Percentiles rank a stretch among this genome's conserved stretches.
Evolutionary conservation across 352 stramenopile species (phyloP).

Genomic region (Globisporangium recalcitrans): DNA sequence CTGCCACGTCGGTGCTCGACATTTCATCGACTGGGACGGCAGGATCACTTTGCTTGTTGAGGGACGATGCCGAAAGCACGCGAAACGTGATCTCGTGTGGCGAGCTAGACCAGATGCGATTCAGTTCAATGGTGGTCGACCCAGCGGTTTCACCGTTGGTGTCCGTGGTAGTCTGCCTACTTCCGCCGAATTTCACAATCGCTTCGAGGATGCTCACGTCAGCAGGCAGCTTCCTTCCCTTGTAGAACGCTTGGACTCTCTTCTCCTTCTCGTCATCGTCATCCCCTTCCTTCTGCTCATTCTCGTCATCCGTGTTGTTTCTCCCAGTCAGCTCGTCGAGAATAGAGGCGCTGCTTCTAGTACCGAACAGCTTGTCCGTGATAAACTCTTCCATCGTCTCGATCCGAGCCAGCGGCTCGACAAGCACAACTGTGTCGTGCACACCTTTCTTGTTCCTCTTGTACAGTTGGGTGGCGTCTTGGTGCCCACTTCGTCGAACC

Average conservation of each 20-base stretch:
- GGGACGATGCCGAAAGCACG: constrained; percentile 13
- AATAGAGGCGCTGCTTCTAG: constrained; percentile 20
- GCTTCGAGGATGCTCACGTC: constrained; percentile 67
- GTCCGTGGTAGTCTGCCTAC: background rate
- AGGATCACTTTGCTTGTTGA: constrained; percentile 3
- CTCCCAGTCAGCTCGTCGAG: constrained; percentile 26
- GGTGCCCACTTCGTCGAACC: constrained; percentile 14
- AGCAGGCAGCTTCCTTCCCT: constrained; percentile 23
- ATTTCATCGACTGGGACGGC: background rate
- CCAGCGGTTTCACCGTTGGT: background rate
- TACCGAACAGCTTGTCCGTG: constrained; percentile 55
- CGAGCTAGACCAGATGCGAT: constrained; percentile 34
- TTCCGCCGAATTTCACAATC: constrained; percentile 44
- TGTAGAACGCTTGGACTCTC: constrained; percentile 40
- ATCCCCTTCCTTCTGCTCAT: constrained; percentile 21
- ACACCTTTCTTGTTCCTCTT: constrained; percentile 36
- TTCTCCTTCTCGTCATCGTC: constrained; percentile 31
- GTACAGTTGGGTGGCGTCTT: constrained; percentile 15
- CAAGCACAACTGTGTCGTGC: constrained; percentile 66
- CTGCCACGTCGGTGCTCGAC: background rate
- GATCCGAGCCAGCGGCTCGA: constrained; percentile 68
- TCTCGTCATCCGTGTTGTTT: constrained; percentile 16
- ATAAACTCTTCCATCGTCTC: constrained; percentile 81
- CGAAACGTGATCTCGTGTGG: constrained; percentile 64
- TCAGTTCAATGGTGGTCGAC: constrained; percentile 13